Conservation (phyloP, 768 basidiomycete genomes). For the Tulasnella sp. region DNA sequence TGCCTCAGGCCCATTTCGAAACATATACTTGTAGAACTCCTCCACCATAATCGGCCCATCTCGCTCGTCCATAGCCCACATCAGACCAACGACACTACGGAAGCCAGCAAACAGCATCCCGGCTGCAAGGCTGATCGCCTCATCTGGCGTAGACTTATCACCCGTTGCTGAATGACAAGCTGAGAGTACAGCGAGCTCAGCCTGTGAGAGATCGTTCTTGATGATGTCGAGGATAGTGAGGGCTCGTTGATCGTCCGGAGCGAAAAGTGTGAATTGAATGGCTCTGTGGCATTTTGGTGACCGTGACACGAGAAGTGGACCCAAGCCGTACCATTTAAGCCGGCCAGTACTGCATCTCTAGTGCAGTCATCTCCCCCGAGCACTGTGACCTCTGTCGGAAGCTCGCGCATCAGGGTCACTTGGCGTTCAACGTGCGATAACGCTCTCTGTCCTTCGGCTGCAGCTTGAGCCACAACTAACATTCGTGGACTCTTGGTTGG, state of each 20-base stretch:
- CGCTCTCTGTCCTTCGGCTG: not conserved
- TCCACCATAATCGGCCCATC: not conserved
- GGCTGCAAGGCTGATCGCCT: not conserved
- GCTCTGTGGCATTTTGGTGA: not conserved
- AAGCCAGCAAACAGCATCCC: conserved; percentile 1
- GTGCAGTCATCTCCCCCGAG: not conserved
- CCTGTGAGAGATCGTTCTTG: not conserved
- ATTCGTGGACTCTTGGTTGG: not conserved
- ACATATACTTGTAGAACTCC: not conserved
- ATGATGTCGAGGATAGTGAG: not conserved
- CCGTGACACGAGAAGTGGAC: not conserved
- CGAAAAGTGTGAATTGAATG: not conserved
- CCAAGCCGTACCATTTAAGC: not conserved
- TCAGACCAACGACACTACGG: not conserved
- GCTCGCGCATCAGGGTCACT: not conserved
- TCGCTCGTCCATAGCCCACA: not conserved
- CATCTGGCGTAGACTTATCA: not conserved
- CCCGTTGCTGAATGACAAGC: not conserved
- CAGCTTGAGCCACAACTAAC: not conserved
- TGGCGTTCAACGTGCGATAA: not conserved
- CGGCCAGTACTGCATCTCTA: not conserved
- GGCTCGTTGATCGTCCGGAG: not conserved
- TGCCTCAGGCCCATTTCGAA: too few relatives aligned
- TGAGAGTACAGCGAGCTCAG: not conserved
- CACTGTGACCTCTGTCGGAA: not conserved